These are phyloP conservation scores for Hypholoma fasciculare DNA, from an alignment of 768 basidiomycete genomes.

Conservation along the genomic window DNA sequence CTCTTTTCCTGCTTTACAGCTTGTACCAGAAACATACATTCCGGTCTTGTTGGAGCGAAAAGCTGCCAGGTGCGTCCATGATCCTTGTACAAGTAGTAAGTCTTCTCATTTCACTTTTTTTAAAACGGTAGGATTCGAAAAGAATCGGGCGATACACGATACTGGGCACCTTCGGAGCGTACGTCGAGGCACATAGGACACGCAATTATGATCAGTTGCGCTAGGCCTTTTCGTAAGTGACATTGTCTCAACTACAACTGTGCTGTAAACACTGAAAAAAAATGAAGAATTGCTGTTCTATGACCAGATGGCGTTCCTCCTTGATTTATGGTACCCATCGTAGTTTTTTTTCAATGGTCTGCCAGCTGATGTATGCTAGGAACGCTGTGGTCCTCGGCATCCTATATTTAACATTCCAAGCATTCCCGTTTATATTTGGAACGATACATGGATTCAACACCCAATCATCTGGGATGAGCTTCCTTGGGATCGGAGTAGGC, in stretches of 20 bases:
- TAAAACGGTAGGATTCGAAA: slow-evolving; percentile 45
- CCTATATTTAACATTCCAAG: slow-evolving; percentile 66
- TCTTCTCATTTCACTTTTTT: not conserved
- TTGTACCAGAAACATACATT: slow-evolving; percentile 73
- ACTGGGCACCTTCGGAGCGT: slow-evolving; percentile 62
- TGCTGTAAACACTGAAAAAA: not conserved
- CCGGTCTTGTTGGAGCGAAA: slow-evolving; percentile 64
- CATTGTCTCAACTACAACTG: not conserved
- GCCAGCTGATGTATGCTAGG: slow-evolving; percentile 35
- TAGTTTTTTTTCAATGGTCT: too few relatives aligned
- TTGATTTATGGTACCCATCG: slow-evolving; percentile 62
- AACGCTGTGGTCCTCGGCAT: slow-evolving; percentile 59
- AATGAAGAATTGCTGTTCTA: slow-evolving; percentile 54
- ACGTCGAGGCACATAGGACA: slow-evolving; percentile 40
- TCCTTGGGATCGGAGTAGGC: slow-evolving; percentile 63
- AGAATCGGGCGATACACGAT: slow-evolving; percentile 50
- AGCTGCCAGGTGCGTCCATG: slow-evolving; percentile 44
- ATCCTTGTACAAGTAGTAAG: not conserved
- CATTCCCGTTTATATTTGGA: slow-evolving; percentile 56
- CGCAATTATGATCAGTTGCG: slow-evolving; percentile 60
- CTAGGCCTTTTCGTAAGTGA: slow-evolving; percentile 68
- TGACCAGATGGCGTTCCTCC: slow-evolving; percentile 76
- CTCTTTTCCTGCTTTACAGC: slow-evolving; percentile 27
- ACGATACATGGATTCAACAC: slow-evolving; percentile 46
- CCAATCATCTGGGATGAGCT: slow-evolving; percentile 55